These are phyloP conservation scores for Brassica juncea DNA, from an alignment of 345 rosid genomes.

Conservation along the genomic window DNA sequence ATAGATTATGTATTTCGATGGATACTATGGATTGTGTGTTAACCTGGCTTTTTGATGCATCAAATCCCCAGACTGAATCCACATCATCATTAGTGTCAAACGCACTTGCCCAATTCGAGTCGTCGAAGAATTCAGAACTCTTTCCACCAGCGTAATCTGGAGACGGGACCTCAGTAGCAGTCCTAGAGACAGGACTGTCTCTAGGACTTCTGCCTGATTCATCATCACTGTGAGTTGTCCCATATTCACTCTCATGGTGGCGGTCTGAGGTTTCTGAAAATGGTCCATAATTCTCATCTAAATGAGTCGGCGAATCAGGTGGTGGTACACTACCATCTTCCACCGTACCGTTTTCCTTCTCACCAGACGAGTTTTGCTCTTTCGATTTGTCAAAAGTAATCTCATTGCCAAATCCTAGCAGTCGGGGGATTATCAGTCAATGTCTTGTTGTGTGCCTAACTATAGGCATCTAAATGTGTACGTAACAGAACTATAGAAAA, in stretches of 20 bases:
- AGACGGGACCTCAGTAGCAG: conserved; percentile 64
- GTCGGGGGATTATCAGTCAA: conserved; percentile 25
- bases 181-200: conserved; percentile 69
- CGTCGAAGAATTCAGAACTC: conserved; percentile 78
- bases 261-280: conserved; percentile 50
- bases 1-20: too few relatives aligned
- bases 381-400: conserved; percentile 59
- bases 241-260: conserved; percentile 58
- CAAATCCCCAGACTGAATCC: conserved; percentile 94
- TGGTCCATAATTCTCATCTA: conserved; percentile 41
- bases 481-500: background rate
- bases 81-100: conserved; percentile 87
- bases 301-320: conserved; percentile 49
- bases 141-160: conserved; percentile 57
- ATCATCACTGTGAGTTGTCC: conserved; percentile 33
- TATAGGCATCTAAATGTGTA: background rate
- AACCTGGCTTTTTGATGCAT: conserved; percentile 68
- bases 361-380: conserved; percentile 42
- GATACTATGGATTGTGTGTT: too few relatives aligned
- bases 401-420: conserved; percentile 85
- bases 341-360: conserved; percentile 51
- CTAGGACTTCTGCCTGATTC: conserved; percentile 83
- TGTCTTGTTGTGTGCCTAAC: conserved; percentile 5
- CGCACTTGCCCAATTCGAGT: conserved; percentile 83
- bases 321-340: conserved; percentile 52